Conservation (phyloP, 2,329 filamentous ascomycete genomes). For the Aspergillus chevalieri region DNA sequence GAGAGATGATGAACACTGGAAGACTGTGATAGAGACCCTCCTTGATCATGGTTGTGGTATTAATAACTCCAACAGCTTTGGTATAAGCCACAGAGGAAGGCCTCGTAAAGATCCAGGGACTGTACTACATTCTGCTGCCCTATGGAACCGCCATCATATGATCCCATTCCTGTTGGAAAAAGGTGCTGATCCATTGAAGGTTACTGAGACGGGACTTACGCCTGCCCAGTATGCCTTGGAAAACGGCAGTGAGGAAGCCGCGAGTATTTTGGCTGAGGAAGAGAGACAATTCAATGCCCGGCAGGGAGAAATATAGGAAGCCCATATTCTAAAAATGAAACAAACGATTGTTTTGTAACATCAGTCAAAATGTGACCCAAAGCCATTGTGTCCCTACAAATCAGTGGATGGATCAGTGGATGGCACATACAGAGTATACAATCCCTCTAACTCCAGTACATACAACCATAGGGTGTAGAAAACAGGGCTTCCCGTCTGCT, state of each 20-base stretch:
- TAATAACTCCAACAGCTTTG: not conserved
- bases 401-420: not conserved
- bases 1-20: not conserved
- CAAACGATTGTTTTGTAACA: not conserved
- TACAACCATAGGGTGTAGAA: no score
- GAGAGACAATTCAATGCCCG: not conserved
- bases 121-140: not conserved
- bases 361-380: not conserved
- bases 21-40: not conserved
- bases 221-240: not conserved
- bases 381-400: not conserved
- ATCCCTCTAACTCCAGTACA: no score
- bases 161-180: not conserved
- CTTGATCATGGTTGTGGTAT: not conserved
- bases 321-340: not conserved
- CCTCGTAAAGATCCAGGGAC: not conserved
- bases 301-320: not conserved
- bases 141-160: not conserved
- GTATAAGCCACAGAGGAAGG: not conserved
- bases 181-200: not conserved
- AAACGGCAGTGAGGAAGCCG: not conserved
- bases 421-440: not conserved
- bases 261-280: not conserved
- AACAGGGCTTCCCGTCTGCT: no score
- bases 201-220: not conserved